Base-by-base conservation (phyloP, 2,329 filamentous ascomycete species). In the Zopfia rhizophila region DNA sequence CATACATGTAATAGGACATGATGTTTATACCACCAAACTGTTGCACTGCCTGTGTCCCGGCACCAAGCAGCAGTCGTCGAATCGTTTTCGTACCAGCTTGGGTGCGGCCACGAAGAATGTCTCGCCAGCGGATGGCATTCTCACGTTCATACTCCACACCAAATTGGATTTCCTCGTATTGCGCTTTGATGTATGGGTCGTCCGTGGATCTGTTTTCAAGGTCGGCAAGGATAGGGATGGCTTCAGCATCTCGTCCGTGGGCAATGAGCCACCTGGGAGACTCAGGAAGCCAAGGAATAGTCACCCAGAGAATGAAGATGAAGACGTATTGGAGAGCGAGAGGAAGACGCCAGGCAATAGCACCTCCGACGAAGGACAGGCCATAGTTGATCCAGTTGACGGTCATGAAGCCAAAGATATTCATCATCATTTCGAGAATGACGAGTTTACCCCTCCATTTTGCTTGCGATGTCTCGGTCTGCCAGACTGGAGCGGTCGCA, bases 301-400 rank as follows among this genome's bases (percentile, higher is more conserved):
- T 78, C 3, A 53, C 59, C 46, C 54, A 77, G 5, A 78, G 57
- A 22, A 76, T 68, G 31, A 74, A 48, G 38, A 78, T 74, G 58
- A 78, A 79, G 39, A 79, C 54, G 50, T 78, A 72, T 29, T 79
- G 76, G 13, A 79, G 63, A 0, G 75, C 75, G 4, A 79, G 62
- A 0, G 76, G 76, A 2, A 78, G 60, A 17, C 76, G 52, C 77
- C 77, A 79, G 0, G 73, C 59, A 2, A 77, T 53, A 0, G 66
- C 50, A 4, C 76, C 75, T 4, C 56, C 60, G 1, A 66, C 54
- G 45, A 74, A 80, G 3, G 69, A 74, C 30, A 79, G 69, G 2
- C 76, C 76, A 41, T 73, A 80, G 8, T 73, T 79, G n/a, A 80
- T 69, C 75, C 78, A 80, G 35, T 78, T 78, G n/a, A 69, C 71